Base-by-base conservation (phyloP, 345 rosid species). In the Ailanthus altissimus region DNA sequence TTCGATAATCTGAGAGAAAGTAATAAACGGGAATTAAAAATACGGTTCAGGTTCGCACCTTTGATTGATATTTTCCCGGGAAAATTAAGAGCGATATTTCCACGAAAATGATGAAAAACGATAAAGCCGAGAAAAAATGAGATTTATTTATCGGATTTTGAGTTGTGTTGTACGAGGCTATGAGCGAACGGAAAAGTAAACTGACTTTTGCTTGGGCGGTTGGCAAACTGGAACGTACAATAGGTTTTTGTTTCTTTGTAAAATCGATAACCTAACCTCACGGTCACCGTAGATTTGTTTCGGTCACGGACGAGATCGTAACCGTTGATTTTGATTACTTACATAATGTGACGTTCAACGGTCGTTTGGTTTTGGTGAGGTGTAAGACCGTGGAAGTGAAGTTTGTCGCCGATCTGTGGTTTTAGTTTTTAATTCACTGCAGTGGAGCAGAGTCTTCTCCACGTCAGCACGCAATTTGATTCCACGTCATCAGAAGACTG, bases 181-280 rank as follows among this genome's bases (percentile, higher is more conserved):
- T 12, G 28, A 47, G 43, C 14, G 36, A 53, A 64, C 32, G 36
- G 75, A 56, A 42, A 67, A 38, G 61, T 15, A 40, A 75, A 64
- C 53, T n/a, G 78, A 21, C 16, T 64, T 60, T 75, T 63, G 62
- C 61, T 14, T 38, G 0, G 78, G 78, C 71, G 20, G 63, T 51
- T 64, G 50, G 58, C 77, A 61, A 64, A 36, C 21, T 15, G 72
- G 23, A 26, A 7, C 23, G 7, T 63, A 8, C 23, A 1, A 9
- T 11, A 2, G 25, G 50, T 0, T 50, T n/a, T 32, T 50, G 60
- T 28, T 47, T 23, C 13, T 5, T 36, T 51, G 15, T 4, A 36
- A 21, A 63, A 64, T 12, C 21, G 32, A 20, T n/a, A 5, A 14
- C 12, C 16, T 63, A 49, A 20, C 2, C 16, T 74, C 70, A 75